Conservation (phyloP, 371 early-diverging fungal genomes). For the Capillidium heterosporum region DNA sequence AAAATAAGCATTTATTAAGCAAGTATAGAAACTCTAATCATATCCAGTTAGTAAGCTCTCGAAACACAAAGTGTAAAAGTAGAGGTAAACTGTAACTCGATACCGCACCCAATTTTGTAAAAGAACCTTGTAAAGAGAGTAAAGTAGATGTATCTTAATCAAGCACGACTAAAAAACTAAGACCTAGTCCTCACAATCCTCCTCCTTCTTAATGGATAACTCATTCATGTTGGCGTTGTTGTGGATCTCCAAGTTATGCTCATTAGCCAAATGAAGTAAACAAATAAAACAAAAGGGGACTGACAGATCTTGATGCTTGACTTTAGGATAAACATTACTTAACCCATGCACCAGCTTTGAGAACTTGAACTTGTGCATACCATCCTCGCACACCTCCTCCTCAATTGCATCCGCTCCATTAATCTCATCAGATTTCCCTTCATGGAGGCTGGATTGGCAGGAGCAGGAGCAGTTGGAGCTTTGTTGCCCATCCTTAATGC, state of each 20-base stretch:
- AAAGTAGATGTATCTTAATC: too few relatives aligned
- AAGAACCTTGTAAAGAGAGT: too few relatives aligned
- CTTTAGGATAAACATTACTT: slow-evolving; percentile 46
- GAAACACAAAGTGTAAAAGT: too few relatives aligned
- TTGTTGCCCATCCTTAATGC: too few relatives aligned
- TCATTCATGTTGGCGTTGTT: slow-evolving; percentile 10
- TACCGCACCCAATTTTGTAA: too few relatives aligned
- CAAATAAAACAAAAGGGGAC: slow-evolving; percentile 93
- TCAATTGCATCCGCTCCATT: neutral
- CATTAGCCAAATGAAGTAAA: slow-evolving; percentile 88
- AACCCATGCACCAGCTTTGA: slow-evolving; percentile 48
- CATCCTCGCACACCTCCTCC: slow-evolving; percentile 6
- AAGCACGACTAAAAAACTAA: too few relatives aligned
- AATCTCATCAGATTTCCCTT: neutral
- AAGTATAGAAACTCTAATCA: too few relatives aligned
- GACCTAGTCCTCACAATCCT: neutral
- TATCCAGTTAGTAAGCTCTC: too few relatives aligned
- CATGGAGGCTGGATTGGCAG: neutral
- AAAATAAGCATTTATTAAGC: too few relatives aligned
- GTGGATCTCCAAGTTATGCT: slow-evolving; percentile 43
- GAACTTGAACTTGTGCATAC: slow-evolving; percentile 37
- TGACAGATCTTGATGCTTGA: slow-evolving; percentile 72
- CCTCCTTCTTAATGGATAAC: neutral
- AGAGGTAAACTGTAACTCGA: too few relatives aligned
- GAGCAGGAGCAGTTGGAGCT: too few relatives aligned